phyloP scores from a whole-genome alignment of 2,329 filamentous ascomycete genomes.

The Aureobasidium mangrovei region DNA sequence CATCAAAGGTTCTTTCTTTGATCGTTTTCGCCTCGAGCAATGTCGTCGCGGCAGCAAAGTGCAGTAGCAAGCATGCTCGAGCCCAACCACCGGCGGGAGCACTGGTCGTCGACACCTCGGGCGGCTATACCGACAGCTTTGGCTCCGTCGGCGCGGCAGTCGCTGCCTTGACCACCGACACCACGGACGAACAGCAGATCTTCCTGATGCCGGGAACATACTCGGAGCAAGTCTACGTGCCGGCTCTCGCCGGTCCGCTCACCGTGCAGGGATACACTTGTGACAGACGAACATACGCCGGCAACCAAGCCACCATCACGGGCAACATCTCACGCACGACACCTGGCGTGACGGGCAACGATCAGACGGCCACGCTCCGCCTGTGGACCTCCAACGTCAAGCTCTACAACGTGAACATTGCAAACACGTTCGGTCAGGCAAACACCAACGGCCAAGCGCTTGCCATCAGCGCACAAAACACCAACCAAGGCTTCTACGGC shows the following conservation, averaged over 20 bases:
- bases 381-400: constrained; percentile 31
- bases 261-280: constrained; percentile 27
- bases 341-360: constrained; percentile 31
- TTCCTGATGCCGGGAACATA: constrained; percentile 33
- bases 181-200: constrained; percentile 22
- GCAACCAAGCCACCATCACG: constrained; percentile 29
- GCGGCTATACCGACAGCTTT: constrained; percentile 30
- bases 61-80: constrained; percentile 19
- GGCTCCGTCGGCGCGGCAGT: constrained; percentile 43
- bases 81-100: constrained; percentile 43
- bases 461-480: constrained; percentile 22
- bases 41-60: background rate
- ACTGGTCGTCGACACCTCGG: constrained; percentile 36
- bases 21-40: background rate
- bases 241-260: constrained; percentile 28
- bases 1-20: background rate
- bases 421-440: constrained; percentile 21
- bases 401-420: constrained; percentile 24
- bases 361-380: constrained; percentile 36
- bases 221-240: constrained; percentile 32
- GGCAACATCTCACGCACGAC: constrained; percentile 26
- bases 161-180: background rate
- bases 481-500: constrained; percentile 25
- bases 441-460: constrained; percentile 23
- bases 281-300: constrained; percentile 27